A percentile compares a stretch with the other conserved stretches of the same genome.
phyloP scores from a whole-genome alignment of 106 monocot genomes.

The Allium fistulosum region DNA sequence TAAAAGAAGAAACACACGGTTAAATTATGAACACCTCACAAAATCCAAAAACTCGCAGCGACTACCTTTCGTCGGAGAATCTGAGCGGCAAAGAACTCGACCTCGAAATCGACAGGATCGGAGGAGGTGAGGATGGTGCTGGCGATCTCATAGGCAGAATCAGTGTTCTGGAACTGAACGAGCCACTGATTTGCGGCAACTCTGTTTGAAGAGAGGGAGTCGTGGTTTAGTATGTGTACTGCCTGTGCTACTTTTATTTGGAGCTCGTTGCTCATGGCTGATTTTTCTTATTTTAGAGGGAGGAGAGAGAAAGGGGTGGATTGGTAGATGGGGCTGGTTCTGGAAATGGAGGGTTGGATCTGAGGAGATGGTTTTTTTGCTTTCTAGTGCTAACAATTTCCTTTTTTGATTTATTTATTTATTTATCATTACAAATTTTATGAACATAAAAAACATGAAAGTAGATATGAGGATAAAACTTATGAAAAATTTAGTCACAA shows the following conservation, averaged over 20 bases:
- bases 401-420: not conserved
- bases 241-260: constrained; percentile 65
- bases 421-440: not conserved
- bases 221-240: constrained; percentile 90
- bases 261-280: constrained; percentile 34
- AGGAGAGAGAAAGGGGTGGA: constrained; percentile 1
- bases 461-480: no score
- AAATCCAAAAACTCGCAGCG: not conserved
- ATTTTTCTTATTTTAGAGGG: not conserved
- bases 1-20: not conserved
- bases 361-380: not conserved
- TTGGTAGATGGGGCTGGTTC: not conserved
- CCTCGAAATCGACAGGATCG: constrained; percentile 39
- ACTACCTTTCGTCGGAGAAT: constrained; percentile 82
- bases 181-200: constrained; percentile 97
- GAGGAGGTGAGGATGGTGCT: constrained; percentile 62
- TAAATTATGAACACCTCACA: not conserved
- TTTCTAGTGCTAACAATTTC: not conserved
- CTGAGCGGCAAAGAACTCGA: constrained; percentile 93
- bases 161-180: constrained; percentile 76
- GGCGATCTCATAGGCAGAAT: constrained; percentile 80
- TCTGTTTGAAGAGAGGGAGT: constrained; percentile 60
- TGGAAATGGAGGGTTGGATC: constrained; percentile 16
- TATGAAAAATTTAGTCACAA: no score
- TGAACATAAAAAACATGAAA: no score